Conservation (phyloP, 495 filamentous ascomycete species). For the Talaromyces nanjingensis region DNA sequence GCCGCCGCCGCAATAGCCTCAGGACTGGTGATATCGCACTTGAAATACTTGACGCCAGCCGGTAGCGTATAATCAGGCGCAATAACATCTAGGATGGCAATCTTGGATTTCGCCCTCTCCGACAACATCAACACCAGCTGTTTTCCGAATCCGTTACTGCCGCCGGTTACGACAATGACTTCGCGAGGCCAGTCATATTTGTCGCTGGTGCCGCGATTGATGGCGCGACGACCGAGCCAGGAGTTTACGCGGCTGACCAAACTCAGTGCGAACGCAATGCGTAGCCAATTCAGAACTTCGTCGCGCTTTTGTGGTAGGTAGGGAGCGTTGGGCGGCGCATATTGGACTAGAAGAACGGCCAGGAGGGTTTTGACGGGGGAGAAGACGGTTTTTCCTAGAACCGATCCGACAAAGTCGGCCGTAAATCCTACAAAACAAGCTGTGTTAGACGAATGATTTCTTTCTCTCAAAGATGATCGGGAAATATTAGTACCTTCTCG, state of each 20-base stretch:
- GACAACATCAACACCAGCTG: conserved; percentile 54
- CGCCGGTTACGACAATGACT: conserved; percentile 65
- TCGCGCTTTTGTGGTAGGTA: conserved; percentile 1
- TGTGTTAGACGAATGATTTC: neutral
- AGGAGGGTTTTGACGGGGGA: conserved; percentile 53
- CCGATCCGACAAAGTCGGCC: conserved; percentile 46
- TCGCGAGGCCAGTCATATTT: conserved; percentile 63
- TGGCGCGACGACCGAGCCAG: conserved; percentile 43
- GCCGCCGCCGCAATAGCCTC: conserved; percentile 40
- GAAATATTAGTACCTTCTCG: conserved; percentile 12
- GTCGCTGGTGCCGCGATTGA: conserved; percentile 57
- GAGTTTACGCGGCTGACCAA: conserved; percentile 38
- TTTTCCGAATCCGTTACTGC: conserved; percentile 61
- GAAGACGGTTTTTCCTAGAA: conserved; percentile 50
- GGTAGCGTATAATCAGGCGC: conserved; percentile 47
- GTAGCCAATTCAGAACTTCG: conserved; percentile 31
- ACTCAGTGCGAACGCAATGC: conserved; percentile 40
- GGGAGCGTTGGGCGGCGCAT: conserved; percentile 15
- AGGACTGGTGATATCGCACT: conserved; percentile 57
- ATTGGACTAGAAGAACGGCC: conserved; percentile 51
- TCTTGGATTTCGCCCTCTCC: conserved; percentile 45
- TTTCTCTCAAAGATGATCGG: neutral
- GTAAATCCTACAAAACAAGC: conserved; percentile 52
- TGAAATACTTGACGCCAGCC: conserved; percentile 50
- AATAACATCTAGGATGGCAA: conserved; percentile 65